Evolutionary conservation across 2,329 filamentous ascomycete species (phyloP).

Genomic region (Graphilbum fragrans): DNA sequence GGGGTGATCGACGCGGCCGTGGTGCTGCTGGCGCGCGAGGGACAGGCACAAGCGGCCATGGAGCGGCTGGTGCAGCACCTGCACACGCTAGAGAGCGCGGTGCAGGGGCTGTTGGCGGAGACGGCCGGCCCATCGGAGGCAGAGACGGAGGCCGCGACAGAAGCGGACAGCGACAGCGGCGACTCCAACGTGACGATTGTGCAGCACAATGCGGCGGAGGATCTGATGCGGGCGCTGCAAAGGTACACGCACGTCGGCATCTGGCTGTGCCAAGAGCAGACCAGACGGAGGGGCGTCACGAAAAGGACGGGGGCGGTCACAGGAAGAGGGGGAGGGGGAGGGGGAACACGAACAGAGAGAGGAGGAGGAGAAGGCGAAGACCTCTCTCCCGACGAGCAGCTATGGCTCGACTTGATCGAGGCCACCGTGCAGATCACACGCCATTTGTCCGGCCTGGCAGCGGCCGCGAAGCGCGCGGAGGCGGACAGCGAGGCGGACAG

Average conservation of each 20-base stretch:
- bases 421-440: conserved; percentile 51
- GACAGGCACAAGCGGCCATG: conserved; percentile 74
- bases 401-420: conserved; percentile 52
- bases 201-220: conserved; percentile 47
- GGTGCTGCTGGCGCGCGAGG: conserved; percentile 79
- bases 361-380: conserved; percentile 33
- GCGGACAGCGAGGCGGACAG: not conserved
- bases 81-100: conserved; percentile 62
- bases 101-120: conserved; percentile 55
- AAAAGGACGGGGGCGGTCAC: conserved; percentile 34
- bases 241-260: conserved; percentile 90
- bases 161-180: conserved; percentile 1
- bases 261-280: conserved; percentile 87
- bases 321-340: conserved; percentile 30
- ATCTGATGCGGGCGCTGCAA: conserved; percentile 65
- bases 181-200: conserved; percentile 5
- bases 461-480: conserved; percentile 10
- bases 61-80: conserved; percentile 72
- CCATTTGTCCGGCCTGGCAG: conserved; percentile 38
- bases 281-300: too few relatives aligned
- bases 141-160: not conserved
- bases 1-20: conserved; percentile 90
- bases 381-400: conserved; percentile 38
- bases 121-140: conserved; percentile 25
- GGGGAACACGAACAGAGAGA: conserved; percentile 22